A percentile compares a stretch with the other conserved stretches of the same genome.
Conservation (phyloP, 2,329 filamentous ascomycete species). For the Keithomyces neogunnii region DNA sequence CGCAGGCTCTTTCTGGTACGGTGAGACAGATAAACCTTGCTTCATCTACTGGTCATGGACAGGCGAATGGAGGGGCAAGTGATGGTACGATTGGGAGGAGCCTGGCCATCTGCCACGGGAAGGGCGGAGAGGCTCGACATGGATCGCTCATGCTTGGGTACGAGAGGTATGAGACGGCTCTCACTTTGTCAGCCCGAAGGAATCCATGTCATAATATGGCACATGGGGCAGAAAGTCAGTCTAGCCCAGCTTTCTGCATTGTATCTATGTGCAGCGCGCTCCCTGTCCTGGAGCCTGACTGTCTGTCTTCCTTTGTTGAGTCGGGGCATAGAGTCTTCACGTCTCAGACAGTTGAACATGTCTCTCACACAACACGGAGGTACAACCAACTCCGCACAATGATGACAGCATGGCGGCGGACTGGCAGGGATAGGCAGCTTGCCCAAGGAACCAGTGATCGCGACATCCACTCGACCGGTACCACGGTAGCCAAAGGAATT, state of each 20-base stretch:
- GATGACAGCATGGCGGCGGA: neutral
- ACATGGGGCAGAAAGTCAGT: neutral
- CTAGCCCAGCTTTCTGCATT: neutral
- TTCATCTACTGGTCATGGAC: conserved; percentile 5
- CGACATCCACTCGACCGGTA: conserved; percentile 11
- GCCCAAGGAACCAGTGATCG: conserved; percentile 10
- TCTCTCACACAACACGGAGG: neutral
- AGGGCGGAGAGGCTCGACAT: neutral
- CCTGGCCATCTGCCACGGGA: neutral
- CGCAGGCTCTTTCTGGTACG: conserved; percentile 2
- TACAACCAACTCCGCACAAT: neutral
- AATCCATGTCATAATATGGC: neutral
- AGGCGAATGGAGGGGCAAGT: conserved; percentile 1
- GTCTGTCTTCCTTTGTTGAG: neutral
- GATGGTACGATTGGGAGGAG: neutral
- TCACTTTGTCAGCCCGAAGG: neutral
- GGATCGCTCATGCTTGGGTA: neutral
- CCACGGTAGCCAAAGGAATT: conserved; percentile 1
- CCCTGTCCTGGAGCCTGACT: neutral
- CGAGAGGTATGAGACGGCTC: neutral
- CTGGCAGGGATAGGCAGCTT: neutral
- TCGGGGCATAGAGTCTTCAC: neutral
- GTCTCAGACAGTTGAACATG: neutral
- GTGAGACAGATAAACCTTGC: neutral
- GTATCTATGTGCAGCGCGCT: neutral